Base-by-base conservation (phyloP, 441 rosid species). In the Biscutella laevigata region DNA sequence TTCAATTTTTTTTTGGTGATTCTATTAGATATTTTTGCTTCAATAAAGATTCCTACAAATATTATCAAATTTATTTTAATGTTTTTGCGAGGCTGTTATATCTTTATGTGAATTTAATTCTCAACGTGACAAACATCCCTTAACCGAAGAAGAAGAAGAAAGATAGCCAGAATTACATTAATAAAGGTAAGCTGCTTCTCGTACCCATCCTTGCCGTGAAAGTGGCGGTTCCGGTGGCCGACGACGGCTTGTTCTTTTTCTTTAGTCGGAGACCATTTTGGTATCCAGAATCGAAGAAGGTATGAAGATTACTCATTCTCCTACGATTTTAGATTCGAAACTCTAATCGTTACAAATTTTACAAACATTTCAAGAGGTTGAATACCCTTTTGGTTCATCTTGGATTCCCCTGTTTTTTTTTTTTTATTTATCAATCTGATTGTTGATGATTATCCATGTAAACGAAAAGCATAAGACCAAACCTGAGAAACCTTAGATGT, bases 241-340 rank as follows among this genome's bases (percentile, higher is more conserved):
- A 6, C 38, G 21, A 21, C 24, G 7, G 7, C 43, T 22, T 47
- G 1, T 22, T 49, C 53, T 22, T 34, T 27, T 49, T 57, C 64
- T 49, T 46, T 34, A 11, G 30, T 6, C 47, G 29, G 59, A 57
- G 58, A 13, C n/a, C n/a, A n/a, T n/a, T n/a, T n/a, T 77, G 79
- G 75, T 47, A 56, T 64, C 52, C 51, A 63, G 49, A 59, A 61
- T 46, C 57, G 70, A 73, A 41, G 74, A 69, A 69, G 74, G 77
- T 69, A 41, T 34, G 14, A 13, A 8, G 12, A 42, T 61, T 36
- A 61, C 57, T 64, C 42, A 30, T 35, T 12, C 8, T 14, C 9
- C 5, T 1, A n/a, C 32, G 6, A 25, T 66, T 32, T 40, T 7
- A 25, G 14, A 16, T 44, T 37, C 7, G 22, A 29, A 44, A 29